Evolutionary conservation across 257 asterid genomes (phyloP).

Genomic region (Petrea volubilis): DNA sequence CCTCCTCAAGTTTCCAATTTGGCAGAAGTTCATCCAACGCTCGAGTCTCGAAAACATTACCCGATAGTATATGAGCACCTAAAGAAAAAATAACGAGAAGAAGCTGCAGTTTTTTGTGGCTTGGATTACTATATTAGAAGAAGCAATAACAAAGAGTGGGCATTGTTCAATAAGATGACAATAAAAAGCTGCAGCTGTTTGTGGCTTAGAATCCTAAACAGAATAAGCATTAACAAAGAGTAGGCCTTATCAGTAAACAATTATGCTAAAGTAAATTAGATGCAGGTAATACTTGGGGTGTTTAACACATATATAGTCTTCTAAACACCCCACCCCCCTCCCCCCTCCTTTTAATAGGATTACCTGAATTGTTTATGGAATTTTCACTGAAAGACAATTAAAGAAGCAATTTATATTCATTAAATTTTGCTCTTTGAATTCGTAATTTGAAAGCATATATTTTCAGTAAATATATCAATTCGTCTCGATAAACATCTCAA

Average conservation of each 20-base stretch:
- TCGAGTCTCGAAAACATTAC: conserved; percentile 94
- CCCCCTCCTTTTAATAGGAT: conserved; percentile 2
- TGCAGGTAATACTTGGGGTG: neutral
- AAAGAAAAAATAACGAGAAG: conserved; percentile 21
- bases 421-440: neutral
- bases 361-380: neutral
- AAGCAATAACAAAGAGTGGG: conserved; percentile 16
- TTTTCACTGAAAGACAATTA: neutral
- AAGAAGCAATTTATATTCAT: neutral
- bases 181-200: neutral
- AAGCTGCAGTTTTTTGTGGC: neutral
- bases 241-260: neutral
- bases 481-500: neutral
- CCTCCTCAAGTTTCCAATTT: conserved; percentile 85
- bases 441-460: neutral
- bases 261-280: neutral
- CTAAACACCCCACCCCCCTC: neutral
- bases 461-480: neutral
- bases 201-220: conserved; percentile 5
- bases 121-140: conserved; percentile 15
- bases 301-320: conserved; percentile 6
- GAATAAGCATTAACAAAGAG: neutral
- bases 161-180: conserved; percentile 16
- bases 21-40: conserved; percentile 96
- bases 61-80: conserved; percentile 97